Evolutionary conservation across 805 yeast genomes (phyloP).

Genomic region (Ogataea paradorogensis): DNA sequence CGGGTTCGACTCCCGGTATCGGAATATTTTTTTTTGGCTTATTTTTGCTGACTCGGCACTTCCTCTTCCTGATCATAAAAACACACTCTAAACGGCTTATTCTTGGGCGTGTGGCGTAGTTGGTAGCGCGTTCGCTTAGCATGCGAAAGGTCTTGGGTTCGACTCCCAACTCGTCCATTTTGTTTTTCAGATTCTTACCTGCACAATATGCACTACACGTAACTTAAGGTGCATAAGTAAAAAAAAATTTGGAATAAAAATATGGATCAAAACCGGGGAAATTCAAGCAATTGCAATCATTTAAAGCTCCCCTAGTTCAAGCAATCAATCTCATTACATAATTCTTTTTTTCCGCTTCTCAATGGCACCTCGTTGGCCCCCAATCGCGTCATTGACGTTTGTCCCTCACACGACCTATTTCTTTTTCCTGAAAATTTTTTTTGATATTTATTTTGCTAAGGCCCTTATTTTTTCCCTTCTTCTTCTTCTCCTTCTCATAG

Average conservation of each 20-base stretch:
- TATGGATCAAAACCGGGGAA: neutral
- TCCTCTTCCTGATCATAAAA: neutral
- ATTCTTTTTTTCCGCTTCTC: neutral
- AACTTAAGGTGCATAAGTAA: conserved; percentile 9
- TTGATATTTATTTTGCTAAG: conserved; percentile 7
- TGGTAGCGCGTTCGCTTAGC: conserved; percentile 83
- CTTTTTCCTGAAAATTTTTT: conserved; percentile 11
- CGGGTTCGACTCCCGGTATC: conserved; percentile 89
- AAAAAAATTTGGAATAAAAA: conserved; percentile 1
- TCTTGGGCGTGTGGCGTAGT: conserved; percentile 76
- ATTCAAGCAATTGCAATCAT: neutral
- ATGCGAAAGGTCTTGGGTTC: conserved; percentile 82
- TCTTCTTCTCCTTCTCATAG: conserved; percentile 38
- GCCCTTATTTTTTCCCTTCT: conserved; percentile 27
- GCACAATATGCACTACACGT: conserved; percentile 13
- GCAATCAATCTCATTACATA: too few relatives aligned
- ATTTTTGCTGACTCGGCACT: too few relatives aligned
- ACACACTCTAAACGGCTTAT: neutral
- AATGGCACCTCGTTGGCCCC: conserved; percentile 1
- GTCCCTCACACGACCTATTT: conserved; percentile 10
- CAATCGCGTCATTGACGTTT: neutral
- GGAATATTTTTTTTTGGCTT: conserved; percentile 37
- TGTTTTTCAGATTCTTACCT: conserved; percentile 10
- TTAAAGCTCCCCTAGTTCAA: too few relatives aligned
- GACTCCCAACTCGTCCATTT: conserved; percentile 75